Conservation (phyloP, 768 basidiomycete species). For the Agrocybe pediades region DNA sequence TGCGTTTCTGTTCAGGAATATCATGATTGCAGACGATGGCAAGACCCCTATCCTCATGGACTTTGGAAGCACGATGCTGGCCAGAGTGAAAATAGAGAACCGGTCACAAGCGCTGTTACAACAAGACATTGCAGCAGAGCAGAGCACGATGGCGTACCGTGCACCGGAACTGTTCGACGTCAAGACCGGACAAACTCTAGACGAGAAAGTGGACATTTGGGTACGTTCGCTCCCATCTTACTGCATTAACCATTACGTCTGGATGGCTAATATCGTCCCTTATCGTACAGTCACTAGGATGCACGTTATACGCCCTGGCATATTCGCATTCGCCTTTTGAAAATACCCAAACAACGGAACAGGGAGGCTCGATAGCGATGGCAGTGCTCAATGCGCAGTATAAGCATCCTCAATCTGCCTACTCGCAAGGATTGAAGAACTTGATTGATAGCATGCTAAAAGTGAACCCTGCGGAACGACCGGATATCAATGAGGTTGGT, state of each 20-base stretch:
- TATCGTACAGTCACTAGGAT: conserved; percentile 79
- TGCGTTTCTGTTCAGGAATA: conserved; percentile 62
- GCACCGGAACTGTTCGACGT: conserved; percentile 98
- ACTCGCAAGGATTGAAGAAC: conserved; percentile 79
- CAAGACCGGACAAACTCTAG: conserved; percentile 82
- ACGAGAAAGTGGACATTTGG: conserved; percentile 98
- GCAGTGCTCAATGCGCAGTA: conserved; percentile 94
- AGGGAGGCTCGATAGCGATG: conserved; percentile 97
- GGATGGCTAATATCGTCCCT: not conserved
- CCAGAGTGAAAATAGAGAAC: conserved; percentile 78
- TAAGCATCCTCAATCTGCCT: conserved; percentile 84
- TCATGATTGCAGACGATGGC: conserved; percentile 96
- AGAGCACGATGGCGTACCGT: conserved; percentile 98
- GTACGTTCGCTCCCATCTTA: conserved; percentile 42
- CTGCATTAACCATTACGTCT: not conserved
- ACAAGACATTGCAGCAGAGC: conserved; percentile 97
- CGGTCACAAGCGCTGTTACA: conserved; percentile 87
- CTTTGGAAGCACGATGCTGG: conserved; percentile 90
- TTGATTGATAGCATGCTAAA: conserved; percentile 87
- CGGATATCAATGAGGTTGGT: conserved; percentile 81
- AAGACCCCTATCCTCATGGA: conserved; percentile 93
- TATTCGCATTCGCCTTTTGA: conserved; percentile 98
- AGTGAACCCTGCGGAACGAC: conserved; percentile 78
- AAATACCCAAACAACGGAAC: conserved; percentile 86
- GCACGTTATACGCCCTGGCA: conserved; percentile 91